Conservation (phyloP, 2,329 filamentous ascomycete genomes). For the Ophiocordyceps camponoti-leonardi region DNA sequence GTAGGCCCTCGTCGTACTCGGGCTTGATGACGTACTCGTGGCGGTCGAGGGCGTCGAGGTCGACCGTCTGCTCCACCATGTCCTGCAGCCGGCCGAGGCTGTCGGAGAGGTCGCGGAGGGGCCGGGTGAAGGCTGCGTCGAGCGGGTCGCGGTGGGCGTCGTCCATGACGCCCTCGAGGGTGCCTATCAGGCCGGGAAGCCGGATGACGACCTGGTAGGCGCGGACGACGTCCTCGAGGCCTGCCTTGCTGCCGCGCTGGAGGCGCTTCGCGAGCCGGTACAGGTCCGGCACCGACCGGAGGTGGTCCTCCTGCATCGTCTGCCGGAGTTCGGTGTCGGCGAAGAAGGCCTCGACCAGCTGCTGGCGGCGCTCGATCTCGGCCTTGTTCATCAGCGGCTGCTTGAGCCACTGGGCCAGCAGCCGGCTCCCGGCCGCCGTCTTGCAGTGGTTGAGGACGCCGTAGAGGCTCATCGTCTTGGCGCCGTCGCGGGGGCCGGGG, state of each 20-base stretch:
- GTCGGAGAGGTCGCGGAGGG: conserved; percentile 59
- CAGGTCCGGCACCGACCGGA: conserved; percentile 82
- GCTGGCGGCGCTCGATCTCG: conserved; percentile 82
- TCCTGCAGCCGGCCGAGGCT: conserved; percentile 77
- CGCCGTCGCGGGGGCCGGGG: conserved; percentile 83
- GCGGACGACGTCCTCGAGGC: conserved; percentile 85
- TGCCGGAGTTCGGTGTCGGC: conserved; percentile 85
- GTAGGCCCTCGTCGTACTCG: conserved; percentile 81
- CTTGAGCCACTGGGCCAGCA: conserved; percentile 93
- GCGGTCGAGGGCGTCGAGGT: conserved; percentile 84
- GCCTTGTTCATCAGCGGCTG: conserved; percentile 84
- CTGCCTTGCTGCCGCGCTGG: conserved; percentile 77
- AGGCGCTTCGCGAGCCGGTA: conserved; percentile 91
- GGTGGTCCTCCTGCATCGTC: conserved; percentile 91
- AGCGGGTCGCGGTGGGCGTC: conserved; percentile 79
- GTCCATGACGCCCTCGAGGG: conserved; percentile 87
- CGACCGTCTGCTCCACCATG: conserved; percentile 97
- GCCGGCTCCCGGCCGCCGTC: conserved; percentile 75
- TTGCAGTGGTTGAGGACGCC: conserved; percentile 95
- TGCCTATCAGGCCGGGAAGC: conserved; percentile 74
- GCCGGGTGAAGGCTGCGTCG: conserved; percentile 72
- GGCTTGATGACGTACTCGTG: conserved; percentile 99
- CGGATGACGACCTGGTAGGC: conserved; percentile 91
- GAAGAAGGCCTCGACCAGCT: conserved; percentile 88
- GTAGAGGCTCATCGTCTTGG: conserved; percentile 95